Evolutionary conservation across 208 protist species (phyloP), one percentile per base, ranked within the genome.

Genomic region (Leishmania martiniquensis): DNA sequence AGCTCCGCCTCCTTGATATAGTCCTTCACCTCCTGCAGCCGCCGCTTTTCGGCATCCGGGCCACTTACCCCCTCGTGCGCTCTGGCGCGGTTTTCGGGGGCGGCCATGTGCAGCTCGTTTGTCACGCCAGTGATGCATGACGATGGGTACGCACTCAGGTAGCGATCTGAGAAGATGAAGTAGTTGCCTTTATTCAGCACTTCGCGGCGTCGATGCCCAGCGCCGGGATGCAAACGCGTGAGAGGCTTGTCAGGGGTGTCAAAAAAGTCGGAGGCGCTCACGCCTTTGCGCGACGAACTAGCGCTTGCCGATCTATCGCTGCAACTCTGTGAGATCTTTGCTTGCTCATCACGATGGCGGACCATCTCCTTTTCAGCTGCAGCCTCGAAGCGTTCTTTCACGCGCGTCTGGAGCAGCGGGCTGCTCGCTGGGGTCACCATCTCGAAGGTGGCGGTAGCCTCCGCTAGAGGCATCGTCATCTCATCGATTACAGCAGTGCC

Each of bases 401-500:
- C 65, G 20, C 52, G 65, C 22, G 75, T 68, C 67, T 44, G 65
- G 29, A 73, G 67, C 37, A 73, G 66, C 51, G 75, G 75, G 7
- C 67, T 79, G 37, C 34, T 77, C 52, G 42, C 73, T 1, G 78
- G 66, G 0, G 78, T 76, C 22, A 82, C 73, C 72, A 77, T 77
- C 32, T 77, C 79, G 71, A 78, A 72, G 13, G 73, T 5, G 10
- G 57, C 51, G 0, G 57, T 62, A 0, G 68, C 69, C 5, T 80
- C 67, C 44, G 69, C 69, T 51, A 75, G 59, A 15, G 68, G 60
- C 69, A 75, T 70, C 47, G 60, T 55, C 2, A 42, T 59, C 17
- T 78, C 74, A 57, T 78, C 72, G 12, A 87, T 42, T 44, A 87
- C 71, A n/a, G 76, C 77, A 25, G 75, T 83, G 44, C 78, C 83